phyloP scores from a whole-genome alignment of 805 yeast genomes.

The Barnettozyma sp. region DNA sequence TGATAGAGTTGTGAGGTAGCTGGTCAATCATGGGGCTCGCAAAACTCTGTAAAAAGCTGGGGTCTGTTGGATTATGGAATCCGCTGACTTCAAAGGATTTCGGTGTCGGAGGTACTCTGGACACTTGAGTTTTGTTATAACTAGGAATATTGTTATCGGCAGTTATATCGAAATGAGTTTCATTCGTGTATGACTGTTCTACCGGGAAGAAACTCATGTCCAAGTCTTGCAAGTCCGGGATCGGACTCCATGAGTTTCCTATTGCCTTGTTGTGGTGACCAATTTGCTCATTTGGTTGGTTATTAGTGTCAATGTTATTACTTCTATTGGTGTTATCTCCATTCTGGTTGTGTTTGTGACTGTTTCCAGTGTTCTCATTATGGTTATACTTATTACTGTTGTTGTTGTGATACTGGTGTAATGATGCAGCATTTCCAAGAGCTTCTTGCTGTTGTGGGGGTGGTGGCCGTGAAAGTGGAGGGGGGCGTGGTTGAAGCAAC shows the following conservation, averaged over 20 bases:
- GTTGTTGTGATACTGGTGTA: too few relatives aligned
- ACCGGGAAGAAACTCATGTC: constrained; percentile 13
- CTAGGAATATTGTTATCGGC: not conserved
- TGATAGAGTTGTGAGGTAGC: constrained; percentile 24
- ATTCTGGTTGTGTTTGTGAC: too few relatives aligned
- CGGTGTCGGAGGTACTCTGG: constrained; percentile 21
- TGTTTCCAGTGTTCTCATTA: too few relatives aligned
- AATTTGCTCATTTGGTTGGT: too few relatives aligned
- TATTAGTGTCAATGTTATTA: too few relatives aligned
- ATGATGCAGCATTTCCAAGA: too few relatives aligned
- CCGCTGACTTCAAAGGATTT: constrained; percentile 16
- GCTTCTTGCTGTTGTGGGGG: constrained; percentile 2
- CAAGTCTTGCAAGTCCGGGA: constrained; percentile 13
- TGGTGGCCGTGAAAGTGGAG: too few relatives aligned
- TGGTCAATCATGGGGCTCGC: constrained; percentile 16
- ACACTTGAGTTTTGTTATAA: not conserved
- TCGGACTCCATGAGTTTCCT: constrained; percentile 10
- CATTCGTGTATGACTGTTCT: not conserved
- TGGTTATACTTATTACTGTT: too few relatives aligned
- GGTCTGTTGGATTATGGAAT: constrained; percentile 5
- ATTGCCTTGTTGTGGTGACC: too few relatives aligned
- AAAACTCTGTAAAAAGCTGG: constrained; percentile 13
- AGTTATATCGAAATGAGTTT: not conserved
- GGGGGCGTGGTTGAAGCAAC: not conserved
- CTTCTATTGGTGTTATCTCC: too few relatives aligned